Conservation (phyloP, 2,329 filamentous ascomycete genomes). For the Reticulascus tulasneorum region DNA sequence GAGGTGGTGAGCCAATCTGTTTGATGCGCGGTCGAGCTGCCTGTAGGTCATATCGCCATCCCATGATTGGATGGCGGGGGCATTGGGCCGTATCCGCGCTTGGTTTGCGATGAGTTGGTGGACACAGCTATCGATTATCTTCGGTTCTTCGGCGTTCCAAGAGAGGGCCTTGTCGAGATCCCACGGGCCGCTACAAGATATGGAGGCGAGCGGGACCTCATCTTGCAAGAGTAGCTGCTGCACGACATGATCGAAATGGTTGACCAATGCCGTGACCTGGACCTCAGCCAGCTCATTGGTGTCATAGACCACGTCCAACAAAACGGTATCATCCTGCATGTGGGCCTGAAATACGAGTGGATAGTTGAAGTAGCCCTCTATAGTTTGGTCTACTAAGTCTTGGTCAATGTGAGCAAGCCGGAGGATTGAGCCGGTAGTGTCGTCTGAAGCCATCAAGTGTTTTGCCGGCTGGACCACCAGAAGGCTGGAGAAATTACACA, state of each 20-base stretch:
- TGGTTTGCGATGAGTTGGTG: constrained; percentile 1
- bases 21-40: constrained; percentile 16
- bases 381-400: background rate
- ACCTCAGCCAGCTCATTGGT: background rate
- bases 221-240: background rate
- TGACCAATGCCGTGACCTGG: background rate
- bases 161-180: constrained; percentile 1
- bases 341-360: background rate
- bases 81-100: background rate
- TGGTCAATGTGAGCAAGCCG: background rate
- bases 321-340: background rate
- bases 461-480: background rate
- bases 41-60: constrained; percentile 25
- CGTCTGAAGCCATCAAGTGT: background rate
- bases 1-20: constrained; percentile 7
- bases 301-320: background rate
- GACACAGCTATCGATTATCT: constrained; percentile 1
- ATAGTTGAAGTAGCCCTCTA: background rate
- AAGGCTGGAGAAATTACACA: constrained; percentile 2
- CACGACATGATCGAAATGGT: background rate
- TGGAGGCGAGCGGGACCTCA: background rate
- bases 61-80: constrained; percentile 21
- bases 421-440: background rate
- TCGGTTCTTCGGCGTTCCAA: background rate
- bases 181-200: background rate